Percentiles rank a stretch among this genome's conserved stretches.
Evolutionary conservation across 169 alveolate species (phyloP).

Genomic region (Miamiensis avidus): DNA sequence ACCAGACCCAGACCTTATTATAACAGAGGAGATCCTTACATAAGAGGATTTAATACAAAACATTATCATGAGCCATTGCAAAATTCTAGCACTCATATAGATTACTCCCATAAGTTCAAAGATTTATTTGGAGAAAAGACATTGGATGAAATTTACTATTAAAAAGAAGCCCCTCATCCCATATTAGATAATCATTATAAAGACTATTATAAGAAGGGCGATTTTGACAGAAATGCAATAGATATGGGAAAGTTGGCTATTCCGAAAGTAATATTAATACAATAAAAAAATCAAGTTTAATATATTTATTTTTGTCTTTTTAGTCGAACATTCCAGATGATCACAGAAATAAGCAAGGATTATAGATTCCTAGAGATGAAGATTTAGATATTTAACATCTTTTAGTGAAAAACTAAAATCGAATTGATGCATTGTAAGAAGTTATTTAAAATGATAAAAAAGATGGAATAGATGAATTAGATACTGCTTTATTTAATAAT

Average conservation of each 20-base stretch:
- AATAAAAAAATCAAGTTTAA: too few relatives aligned
- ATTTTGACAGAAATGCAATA: neutral
- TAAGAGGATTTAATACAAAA: neutral
- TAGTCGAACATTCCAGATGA: neutral
- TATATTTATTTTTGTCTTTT: too few relatives aligned
- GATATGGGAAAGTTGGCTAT: neutral
- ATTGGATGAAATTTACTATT: neutral
- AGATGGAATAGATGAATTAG: neutral
- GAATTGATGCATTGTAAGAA: neutral
- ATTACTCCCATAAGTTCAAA: neutral
- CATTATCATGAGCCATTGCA: neutral
- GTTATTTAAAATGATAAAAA: neutral
- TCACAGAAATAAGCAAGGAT: neutral
- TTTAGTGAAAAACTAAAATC: neutral
- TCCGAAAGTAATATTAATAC: too few relatives aligned
- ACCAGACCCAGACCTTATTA: neutral
- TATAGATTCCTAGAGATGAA: neutral
- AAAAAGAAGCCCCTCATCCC: neutral
- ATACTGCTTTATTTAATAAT: neutral
- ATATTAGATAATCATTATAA: neutral
- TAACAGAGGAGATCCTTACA: neutral
- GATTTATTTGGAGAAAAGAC: neutral
- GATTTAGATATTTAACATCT: neutral
- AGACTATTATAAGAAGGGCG: neutral
- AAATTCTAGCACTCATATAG: neutral